Evolutionary conservation across 2,329 filamentous ascomycete species (phyloP).

Genomic region (Exophiala spinifera): DNA sequence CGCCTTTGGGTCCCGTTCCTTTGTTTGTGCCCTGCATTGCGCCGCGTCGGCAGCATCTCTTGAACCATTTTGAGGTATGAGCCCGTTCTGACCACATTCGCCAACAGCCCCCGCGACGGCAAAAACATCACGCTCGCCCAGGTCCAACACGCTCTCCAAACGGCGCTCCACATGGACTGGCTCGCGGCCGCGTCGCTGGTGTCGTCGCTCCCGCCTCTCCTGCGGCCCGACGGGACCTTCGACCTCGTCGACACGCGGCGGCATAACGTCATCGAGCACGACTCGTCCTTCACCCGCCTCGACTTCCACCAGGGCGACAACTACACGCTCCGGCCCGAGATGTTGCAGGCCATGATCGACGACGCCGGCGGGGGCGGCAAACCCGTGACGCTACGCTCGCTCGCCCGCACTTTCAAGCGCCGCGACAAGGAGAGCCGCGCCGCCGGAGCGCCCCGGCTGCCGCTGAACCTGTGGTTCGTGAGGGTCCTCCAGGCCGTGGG

Average conservation of each 20-base stretch:
- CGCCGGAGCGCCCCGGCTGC: conserved; percentile 29
- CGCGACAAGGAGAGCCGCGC: conserved; percentile 31
- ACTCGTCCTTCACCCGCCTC: conserved; percentile 35
- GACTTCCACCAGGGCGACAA: conserved; percentile 37
- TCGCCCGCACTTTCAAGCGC: conserved; percentile 32
- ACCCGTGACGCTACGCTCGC: conserved; percentile 31
- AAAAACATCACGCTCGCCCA: conserved; percentile 33
- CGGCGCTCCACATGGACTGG: conserved; percentile 28
- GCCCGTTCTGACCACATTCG: no score
- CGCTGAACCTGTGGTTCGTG: conserved; percentile 31
- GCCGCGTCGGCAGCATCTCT: no score
- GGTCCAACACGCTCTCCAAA: conserved; percentile 33
- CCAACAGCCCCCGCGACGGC: conserved; percentile 35
- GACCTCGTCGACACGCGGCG: conserved; percentile 33
- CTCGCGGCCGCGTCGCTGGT: conserved; percentile 31
- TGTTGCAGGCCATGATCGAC: conserved; percentile 33
- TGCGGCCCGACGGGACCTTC: conserved; percentile 34
- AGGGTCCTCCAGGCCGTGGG: conserved; percentile 32
- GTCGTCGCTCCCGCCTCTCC: conserved; percentile 15
- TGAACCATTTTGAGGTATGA: no score
- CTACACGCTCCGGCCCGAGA: conserved; percentile 34
- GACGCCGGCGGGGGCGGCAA: conserved; percentile 34
- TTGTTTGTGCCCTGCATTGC: no score
- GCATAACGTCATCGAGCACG: conserved; percentile 38
- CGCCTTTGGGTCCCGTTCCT: no score